Evolutionary conservation across 306 rosid species (phyloP).

Genomic region (Dryas alaskensis): DNA sequence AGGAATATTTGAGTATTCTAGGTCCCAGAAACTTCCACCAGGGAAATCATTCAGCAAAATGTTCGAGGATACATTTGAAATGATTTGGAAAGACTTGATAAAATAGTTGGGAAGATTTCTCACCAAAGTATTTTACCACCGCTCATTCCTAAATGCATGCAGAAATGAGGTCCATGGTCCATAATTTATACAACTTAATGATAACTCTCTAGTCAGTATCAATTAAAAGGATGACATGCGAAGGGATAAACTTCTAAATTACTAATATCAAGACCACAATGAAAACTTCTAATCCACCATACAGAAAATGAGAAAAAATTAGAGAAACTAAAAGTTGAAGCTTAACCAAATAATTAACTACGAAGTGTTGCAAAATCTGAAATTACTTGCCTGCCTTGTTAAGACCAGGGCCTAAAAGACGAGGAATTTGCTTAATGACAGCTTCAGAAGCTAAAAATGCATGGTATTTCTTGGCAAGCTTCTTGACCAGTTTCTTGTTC

Average conservation of each 20-base stretch:
- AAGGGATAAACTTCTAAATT: neutral
- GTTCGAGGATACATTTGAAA: neutral
- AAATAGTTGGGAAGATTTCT: neutral
- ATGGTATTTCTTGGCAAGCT: slow-evolving; percentile 65
- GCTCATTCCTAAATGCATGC: no score
- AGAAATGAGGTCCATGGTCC: no score
- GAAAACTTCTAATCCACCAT: neutral
- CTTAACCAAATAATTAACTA: neutral
- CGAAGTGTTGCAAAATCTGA: neutral
- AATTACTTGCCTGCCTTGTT: slow-evolving; percentile 73
- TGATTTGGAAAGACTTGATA: neutral
- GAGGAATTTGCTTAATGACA: slow-evolving; percentile 78
- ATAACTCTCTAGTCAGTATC: neutral
- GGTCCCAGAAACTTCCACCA: neutral
- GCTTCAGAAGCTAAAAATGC: slow-evolving; percentile 78
- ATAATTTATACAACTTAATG: no score
- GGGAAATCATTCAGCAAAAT: neutral
- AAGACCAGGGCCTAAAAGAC: slow-evolving; percentile 73
- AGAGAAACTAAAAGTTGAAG: neutral
- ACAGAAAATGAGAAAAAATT: no score
- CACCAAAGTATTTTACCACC: neutral
- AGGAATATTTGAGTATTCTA: neutral
- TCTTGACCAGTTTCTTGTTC: slow-evolving; percentile 67
- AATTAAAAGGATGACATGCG: neutral
- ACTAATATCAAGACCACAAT: neutral